Conservation (phyloP, 2,329 filamentous ascomycete genomes). For the Akanthomyces uredinophilus region DNA sequence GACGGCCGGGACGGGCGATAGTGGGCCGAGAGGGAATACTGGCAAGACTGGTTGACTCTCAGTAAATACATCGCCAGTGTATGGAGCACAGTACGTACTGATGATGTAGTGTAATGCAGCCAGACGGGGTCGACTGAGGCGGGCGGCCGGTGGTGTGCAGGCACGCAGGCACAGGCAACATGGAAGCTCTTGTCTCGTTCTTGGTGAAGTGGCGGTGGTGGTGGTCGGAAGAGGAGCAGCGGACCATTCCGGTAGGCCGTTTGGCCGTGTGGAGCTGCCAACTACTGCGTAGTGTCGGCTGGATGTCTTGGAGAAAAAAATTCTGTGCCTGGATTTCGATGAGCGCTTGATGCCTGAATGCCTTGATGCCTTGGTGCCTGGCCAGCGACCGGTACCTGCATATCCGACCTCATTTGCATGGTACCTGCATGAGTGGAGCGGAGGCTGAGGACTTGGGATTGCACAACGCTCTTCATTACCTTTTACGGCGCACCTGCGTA, state of each 20-base stretch:
- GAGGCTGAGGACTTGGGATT: neutral
- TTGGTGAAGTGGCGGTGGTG: neutral
- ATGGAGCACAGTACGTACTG: no score
- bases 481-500: no score
- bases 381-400: constrained; percentile 3
- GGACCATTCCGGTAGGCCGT: constrained; percentile 5
- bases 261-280: neutral
- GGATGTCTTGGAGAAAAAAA: neutral
- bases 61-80: no score
- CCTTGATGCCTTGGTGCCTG: neutral
- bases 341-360: neutral
- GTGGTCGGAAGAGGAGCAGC: constrained; percentile 6
- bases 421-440: constrained; percentile 11
- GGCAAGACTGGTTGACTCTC: no score
- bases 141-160: neutral
- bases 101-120: neutral
- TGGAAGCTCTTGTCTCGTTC: no score
- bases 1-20: neutral
- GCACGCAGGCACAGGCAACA: no score
- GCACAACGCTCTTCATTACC: constrained; percentile 1
- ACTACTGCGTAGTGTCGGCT: no score
- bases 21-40: neutral
- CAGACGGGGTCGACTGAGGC: constrained; percentile 5
- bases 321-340: neutral
- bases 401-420: neutral